Base-by-base conservation (phyloP, 2,329 filamentous ascomycete genomes). In the Xylariaceae sp. region DNA sequence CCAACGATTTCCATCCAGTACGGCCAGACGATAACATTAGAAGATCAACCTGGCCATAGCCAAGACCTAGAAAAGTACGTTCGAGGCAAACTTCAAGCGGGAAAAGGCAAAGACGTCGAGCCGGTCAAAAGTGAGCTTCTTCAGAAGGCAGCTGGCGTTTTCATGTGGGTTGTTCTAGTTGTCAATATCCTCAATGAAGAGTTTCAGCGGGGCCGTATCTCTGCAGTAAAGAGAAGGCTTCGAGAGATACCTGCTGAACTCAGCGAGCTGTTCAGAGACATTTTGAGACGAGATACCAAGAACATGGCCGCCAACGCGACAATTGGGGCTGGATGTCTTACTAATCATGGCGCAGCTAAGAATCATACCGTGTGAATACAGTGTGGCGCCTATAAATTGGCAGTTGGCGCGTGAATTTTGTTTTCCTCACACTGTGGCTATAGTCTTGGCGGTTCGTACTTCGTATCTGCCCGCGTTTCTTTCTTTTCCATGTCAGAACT, bases 1-100 rank as follows among this genome's bases (percentile, higher is more conserved):
- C 60, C 61, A 8, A 40, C 70, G 9, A 71, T 78, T 39, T 61
- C 45, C 0, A 67, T 75, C 2, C 36, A 51, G n/a, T 5, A 58
- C 43, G 53, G 50, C 2, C 34, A 8, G 7, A 49, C 42, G 30
- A 40, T 58, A 21, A 54, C 47, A 7, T 51, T 58, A 29, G 50
- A 58, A 51, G 30, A 56, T 39, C 56, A 58, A 16, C 16, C 34
- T 16, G 47, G 56, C 15, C 53, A 58, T 34, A 36, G 47, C 39
- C 42, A 42, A 49, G 53, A 58, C 22, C 5, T 56, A 13, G 47
- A 56, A 26, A 49, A 51, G n/a, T 58, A 58, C 29, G 44, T 58
- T 18, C 43, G 40, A 42, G 51, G 32, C 19, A 52, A 56, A 18
- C 47, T 56, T 34, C 29, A 21, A 36, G 46, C 48, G 1, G 54